Base-by-base conservation (phyloP, 1,284 basidiomycete genomes). In the Papiliotrema terrestris region DNA sequence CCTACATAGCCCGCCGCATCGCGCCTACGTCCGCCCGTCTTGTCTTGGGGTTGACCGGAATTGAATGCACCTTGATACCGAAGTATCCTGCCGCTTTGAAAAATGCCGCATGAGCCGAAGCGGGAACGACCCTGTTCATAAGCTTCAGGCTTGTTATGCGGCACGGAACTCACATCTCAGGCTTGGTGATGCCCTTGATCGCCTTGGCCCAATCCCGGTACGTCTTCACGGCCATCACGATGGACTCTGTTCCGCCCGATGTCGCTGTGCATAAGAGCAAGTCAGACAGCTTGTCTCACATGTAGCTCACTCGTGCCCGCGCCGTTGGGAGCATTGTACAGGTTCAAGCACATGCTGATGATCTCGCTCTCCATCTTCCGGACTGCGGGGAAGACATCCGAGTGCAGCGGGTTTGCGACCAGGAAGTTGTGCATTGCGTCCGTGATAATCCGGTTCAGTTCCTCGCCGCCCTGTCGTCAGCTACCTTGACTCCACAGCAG, bases 301-400 rank as follows among this genome's bases (percentile, higher is more conserved):
- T 3, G 2, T 17, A 36, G 58, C 70, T 59, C 43, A 77, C 75
- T 97, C 1, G 87, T 87, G 14, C 95, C 95, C 2, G 90, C 91
- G 9, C 88, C 89, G 45, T 83, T 79, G 1, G 89, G 87, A 60
- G 88, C 86, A 71, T 91, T 87, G 79, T 89, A 80, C 79, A 95
- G 82, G 56, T 83, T 82, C 45, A 98, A 80, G 61, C 88, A 89
- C 89, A 97, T 97, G n/a, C 88, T 81, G 43, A 98, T 91, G 45
- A 98, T 84, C 72, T 98, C 94, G 8, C 93, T 88, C 72, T 98
- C 95, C 95, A 98, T 98, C 78, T 96, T 94, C 49, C 95, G 83
- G 5, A 98, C 80, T 0, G 81, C 78, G 0, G 95, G 94, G 79
- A 98, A 98, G 36, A 96, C 87, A 60, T 96, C 93, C 0, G 95